Evolutionary conservation across 1,284 basidiomycete species (phyloP), one percentile per base, ranked within the genome.

Genomic region (Chiua sp.): DNA sequence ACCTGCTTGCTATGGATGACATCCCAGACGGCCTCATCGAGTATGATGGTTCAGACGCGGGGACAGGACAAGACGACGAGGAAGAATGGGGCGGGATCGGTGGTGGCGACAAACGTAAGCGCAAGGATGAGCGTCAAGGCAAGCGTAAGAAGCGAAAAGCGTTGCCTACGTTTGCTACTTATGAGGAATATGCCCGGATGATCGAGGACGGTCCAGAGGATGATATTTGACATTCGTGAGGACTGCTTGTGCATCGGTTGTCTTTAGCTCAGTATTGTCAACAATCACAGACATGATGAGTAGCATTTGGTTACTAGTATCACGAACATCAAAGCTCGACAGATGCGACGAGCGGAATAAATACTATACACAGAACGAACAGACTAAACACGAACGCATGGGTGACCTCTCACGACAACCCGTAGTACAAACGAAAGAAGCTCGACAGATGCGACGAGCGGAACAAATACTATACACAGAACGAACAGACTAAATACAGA

Each of bases 141-240:
- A 87, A 84, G 78, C 86, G 87, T 72, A 93, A 91, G 80, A 93
- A 91, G 77, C 75, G 88, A 74, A 82, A 82, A 65, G 81, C 86
- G 47, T 71, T 95, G 67, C 95, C 96, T 3, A 92, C 90, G 33
- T 98, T 99, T 70, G 97, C 94, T 3, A 93, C 88, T 72, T 97
- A 97, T 65, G 97, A 98, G 63, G 97, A 98, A 67, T 99, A 98
- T 71, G 93, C 92, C 52, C 91, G 87, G 76, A 83, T 98, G 81
- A 96, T 98, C 64, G 95, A 97, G 71, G 91, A 90, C 10, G 70
- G 60, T 6, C 71, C 70, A 12, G 73, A 74, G 53, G 64, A 75
- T 13, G 62, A 67, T 7, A 58, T 68, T 57, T 68, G 51, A 53
- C 4, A 26, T 16, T 28, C 55, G 11, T 37, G 37, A 39, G 16